phyloP scores from a whole-genome alignment of 1,284 basidiomycete genomes.

The Cutaneotrichosporon dermatis region DNA sequence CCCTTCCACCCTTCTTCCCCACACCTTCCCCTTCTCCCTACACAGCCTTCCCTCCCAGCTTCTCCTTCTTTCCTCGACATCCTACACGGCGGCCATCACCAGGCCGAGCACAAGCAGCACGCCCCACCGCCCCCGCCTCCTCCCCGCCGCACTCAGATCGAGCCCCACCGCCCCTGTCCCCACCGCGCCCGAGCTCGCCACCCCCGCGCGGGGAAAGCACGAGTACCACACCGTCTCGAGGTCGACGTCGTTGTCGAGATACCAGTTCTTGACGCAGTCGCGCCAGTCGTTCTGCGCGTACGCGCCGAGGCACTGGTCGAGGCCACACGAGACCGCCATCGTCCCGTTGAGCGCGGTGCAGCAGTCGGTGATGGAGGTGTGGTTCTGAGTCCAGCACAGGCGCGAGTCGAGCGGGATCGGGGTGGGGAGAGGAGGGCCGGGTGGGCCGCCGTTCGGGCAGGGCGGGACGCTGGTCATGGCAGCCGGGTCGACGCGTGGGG shows the following conservation, averaged over 20 bases:
- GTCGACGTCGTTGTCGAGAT: background rate
- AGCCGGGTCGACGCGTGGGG: too few relatives aligned
- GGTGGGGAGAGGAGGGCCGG: background rate
- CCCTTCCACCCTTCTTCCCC: too few relatives aligned
- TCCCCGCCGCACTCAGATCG: background rate
- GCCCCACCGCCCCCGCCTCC: too few relatives aligned
- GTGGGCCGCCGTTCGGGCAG: too few relatives aligned
- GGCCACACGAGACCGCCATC: background rate
- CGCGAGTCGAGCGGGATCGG: background rate
- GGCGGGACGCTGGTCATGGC: too few relatives aligned
- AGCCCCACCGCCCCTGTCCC: background rate
- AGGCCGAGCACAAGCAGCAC: too few relatives aligned
- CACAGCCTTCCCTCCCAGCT: too few relatives aligned
- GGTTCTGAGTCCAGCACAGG: background rate
- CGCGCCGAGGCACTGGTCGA: constrained; percentile 1
- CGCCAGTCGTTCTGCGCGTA: background rate
- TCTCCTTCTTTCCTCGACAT: too few relatives aligned
- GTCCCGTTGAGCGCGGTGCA: background rate
- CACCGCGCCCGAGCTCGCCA: background rate
- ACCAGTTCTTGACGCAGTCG: constrained; percentile 1
- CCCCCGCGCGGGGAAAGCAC: background rate
- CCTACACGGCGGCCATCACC: too few relatives aligned
- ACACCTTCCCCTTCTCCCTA: too few relatives aligned
- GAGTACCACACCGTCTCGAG: background rate
- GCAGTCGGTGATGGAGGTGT: background rate